A percentile compares a stretch with the other conserved stretches of the same genome.
phyloP scores from a whole-genome alignment of 371 early-diverging fungal species.

The Batkoa obscura region DNA sequence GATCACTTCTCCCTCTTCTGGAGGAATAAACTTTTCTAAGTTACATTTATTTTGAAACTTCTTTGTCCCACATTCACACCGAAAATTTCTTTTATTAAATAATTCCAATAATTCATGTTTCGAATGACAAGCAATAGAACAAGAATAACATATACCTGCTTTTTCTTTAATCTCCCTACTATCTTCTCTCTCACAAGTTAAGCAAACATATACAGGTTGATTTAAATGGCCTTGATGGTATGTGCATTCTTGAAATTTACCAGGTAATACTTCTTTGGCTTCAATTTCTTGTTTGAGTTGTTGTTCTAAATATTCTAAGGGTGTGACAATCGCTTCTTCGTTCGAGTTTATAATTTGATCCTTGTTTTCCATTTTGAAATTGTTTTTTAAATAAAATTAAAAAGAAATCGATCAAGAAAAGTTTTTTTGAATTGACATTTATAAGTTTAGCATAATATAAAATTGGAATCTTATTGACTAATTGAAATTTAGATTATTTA shows the following conservation, averaged over 20 bases:
- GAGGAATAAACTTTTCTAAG: constrained; percentile 12
- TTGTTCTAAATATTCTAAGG: not conserved
- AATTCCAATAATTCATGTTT: constrained; percentile 63
- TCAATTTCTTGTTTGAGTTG: constrained; percentile 5
- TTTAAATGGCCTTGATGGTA: constrained; percentile 1
- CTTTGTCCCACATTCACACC: constrained; percentile 66
- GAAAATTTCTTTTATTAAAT: constrained; percentile 59
- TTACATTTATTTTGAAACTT: constrained; percentile 22
- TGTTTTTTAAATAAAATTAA: no score
- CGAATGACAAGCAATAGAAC: constrained; percentile 60
- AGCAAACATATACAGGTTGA: constrained; percentile 3
- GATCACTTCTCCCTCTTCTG: not conserved
- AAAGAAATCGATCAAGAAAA: no score
- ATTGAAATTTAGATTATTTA: no score
- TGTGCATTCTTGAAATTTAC: constrained; percentile 3
- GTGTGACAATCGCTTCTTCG: constrained; percentile 1
- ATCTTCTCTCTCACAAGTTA: not conserved
- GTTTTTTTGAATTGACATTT: no score
- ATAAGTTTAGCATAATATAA: no score
- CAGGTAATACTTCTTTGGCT: not conserved
- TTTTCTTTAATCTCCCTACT: constrained; percentile 1
- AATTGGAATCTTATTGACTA: no score
- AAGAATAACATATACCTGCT: constrained; percentile 58
- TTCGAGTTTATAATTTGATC: no score
- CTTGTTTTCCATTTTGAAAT: no score